Base-by-base conservation (phyloP, 257 asterid species). In the Catharanthus roseus region DNA sequence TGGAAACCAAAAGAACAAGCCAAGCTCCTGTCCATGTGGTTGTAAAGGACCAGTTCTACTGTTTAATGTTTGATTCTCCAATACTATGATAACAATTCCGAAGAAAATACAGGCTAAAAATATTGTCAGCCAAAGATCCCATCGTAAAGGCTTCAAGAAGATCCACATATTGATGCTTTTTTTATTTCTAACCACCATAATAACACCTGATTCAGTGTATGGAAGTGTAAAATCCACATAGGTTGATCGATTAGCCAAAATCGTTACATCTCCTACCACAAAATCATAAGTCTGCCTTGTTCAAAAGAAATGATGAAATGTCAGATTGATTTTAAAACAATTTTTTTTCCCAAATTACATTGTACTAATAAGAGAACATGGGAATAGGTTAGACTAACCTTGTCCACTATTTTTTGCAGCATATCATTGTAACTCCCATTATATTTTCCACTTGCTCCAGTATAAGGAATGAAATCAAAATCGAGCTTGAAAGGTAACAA, bases 231-330 rank as follows among this genome's bases (percentile, higher is more conserved):
- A 87, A 49, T 85, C 93, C 11, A 86, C 87, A 42, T 61, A 33
- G 0, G 1, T 6, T 42, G 90, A 64, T 36, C 91, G 75, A 45
- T 83, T 76, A 19, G 90, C 85, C 86, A 86, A 72, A 63, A 82
- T 81, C 12, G 93, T 85, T 0, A 82, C 75, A 75, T 89, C 93
- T 23, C 81, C 91, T 47, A 87, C 96, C 28, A 87, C 86, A 80
- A 85, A 77, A 56, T 89, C 93, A 65, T 8, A 87, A 84, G 81
- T 70, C 65, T 68, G 36, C 53, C 58, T 21, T 31, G 45, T 36
- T 10, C 23, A 73, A 72, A 74, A 50, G 36, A 29, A 23, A 24
- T 34, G 24, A 57, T 21, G 53, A 26, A 45, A 29, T 6, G 41
- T 60, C 42, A 60, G 42, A 58, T 60, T 31, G 65, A 31, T 60